phyloP scores from a whole-genome alignment of 1,284 basidiomycete species.

The Naganishia sp. region DNA sequence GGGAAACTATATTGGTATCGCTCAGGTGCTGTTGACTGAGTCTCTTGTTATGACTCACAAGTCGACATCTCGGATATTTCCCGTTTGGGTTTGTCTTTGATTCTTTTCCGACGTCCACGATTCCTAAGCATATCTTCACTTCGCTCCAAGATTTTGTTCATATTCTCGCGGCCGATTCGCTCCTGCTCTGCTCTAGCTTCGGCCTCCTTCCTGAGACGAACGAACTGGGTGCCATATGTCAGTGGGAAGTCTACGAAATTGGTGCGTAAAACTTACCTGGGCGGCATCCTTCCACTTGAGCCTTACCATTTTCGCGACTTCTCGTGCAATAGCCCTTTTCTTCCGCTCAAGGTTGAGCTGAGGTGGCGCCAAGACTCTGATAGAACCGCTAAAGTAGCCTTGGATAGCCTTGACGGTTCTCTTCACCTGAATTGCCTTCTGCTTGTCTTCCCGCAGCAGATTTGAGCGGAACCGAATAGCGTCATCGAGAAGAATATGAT shows the following conservation, averaged over 20 bases:
- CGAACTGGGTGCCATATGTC: slow-evolving; percentile 53
- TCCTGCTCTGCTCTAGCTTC: slow-evolving; percentile 65
- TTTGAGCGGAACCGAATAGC: slow-evolving; percentile 53
- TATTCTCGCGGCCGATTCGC: slow-evolving; percentile 73
- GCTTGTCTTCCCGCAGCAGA: slow-evolving; percentile 50
- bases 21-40: background rate
- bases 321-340: slow-evolving; percentile 68
- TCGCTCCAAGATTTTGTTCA: slow-evolving; percentile 86
- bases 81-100: slow-evolving; percentile 37
- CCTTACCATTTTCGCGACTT: slow-evolving; percentile 63
- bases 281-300: slow-evolving; percentile 83
- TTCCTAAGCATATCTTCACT: slow-evolving; percentile 84
- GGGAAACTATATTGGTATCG: background rate
- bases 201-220: slow-evolving; percentile 68
- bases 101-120: slow-evolving; percentile 58
- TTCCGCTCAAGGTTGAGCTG: slow-evolving; percentile 68
- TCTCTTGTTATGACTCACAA: slow-evolving; percentile 16
- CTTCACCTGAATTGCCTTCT: slow-evolving; percentile 50
- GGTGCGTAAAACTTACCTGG: slow-evolving; percentile 58
- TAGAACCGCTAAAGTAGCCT: slow-evolving; percentile 73
- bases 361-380: slow-evolving; percentile 65
- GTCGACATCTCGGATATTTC: slow-evolving; percentile 35
- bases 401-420: slow-evolving; percentile 70
- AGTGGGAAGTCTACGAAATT: background rate
- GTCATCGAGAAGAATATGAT: slow-evolving; percentile 52